A percentile compares a stretch with the other conserved stretches of the same genome.
phyloP scores from a whole-genome alignment of 331 rosid genomes.

The Ulmus americana region DNA sequence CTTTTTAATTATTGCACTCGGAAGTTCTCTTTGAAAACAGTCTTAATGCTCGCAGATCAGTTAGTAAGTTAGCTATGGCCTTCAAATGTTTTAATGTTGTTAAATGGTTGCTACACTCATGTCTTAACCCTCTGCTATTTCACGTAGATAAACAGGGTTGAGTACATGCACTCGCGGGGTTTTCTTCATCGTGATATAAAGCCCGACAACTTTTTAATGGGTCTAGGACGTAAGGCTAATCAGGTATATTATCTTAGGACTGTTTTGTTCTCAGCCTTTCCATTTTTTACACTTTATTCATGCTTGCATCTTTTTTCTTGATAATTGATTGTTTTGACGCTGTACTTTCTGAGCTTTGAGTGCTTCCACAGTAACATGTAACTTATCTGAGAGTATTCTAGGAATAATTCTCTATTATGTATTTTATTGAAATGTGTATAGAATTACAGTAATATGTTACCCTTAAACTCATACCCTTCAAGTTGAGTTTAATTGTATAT shows the following conservation, averaged over 20 bases:
- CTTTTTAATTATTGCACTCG: slow-evolving; percentile 88
- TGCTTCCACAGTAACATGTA: too few relatives aligned
- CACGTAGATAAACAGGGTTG: slow-evolving; percentile 83
- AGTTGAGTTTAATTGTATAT: not conserved
- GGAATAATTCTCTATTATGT: too few relatives aligned
- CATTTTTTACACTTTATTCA: not conserved
- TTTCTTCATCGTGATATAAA: slow-evolving; percentile 99
- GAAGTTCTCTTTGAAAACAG: slow-evolving; percentile 83
- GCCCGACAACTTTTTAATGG: slow-evolving; percentile 99
- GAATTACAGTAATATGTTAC: too few relatives aligned
- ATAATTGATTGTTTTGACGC: not conserved
- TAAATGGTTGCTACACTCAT: slow-evolving; percentile 27
- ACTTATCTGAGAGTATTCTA: too few relatives aligned
- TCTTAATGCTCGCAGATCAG: slow-evolving; percentile 98
- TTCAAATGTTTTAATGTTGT: slow-evolving; percentile 14
- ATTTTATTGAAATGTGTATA: too few relatives aligned
- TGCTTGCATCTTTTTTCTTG: not conserved
- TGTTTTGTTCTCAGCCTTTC: slow-evolving; percentile 1
- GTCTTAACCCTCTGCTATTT: slow-evolving; percentile 15
- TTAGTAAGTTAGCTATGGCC: slow-evolving; percentile 50
- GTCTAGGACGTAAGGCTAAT: slow-evolving; percentile 95
- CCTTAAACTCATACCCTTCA: not conserved
- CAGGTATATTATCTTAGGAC: slow-evolving; percentile 46
- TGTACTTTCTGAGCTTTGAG: not conserved
- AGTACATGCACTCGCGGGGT: slow-evolving; percentile 95